Percentiles rank a stretch among this genome's conserved stretches.
Conservation (phyloP, 75 land plant genomes). For the Pinus tabuliformis region DNA sequence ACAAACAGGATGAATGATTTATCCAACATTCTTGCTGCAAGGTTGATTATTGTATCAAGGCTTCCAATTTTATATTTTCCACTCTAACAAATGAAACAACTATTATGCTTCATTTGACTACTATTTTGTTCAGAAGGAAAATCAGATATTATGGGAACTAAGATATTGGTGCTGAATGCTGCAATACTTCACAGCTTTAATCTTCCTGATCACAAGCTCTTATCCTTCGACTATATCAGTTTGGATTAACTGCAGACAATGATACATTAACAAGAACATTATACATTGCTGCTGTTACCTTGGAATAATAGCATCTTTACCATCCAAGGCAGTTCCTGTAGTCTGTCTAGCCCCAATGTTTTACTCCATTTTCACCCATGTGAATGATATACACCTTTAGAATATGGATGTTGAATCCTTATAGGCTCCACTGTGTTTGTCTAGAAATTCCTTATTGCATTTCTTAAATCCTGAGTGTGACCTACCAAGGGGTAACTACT, state of each 20-base stretch:
- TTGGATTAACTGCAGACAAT: neutral
- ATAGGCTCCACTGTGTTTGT: too few relatives aligned
- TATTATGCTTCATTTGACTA: neutral
- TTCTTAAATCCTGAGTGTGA: too few relatives aligned
- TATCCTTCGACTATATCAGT: neutral
- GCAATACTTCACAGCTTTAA: neutral
- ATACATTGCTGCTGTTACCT: neutral
- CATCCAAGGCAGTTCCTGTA: neutral
- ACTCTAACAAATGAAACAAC: too few relatives aligned
- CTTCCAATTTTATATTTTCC: neutral
- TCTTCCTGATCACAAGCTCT: neutral
- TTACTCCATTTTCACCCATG: too few relatives aligned
- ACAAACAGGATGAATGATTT: neutral
- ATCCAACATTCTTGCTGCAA: neutral
- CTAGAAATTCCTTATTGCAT: too few relatives aligned
- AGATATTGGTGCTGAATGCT: neutral
- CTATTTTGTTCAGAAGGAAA: neutral
- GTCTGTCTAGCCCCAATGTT: neutral
- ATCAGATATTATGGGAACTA: neutral
- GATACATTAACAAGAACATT: neutral
- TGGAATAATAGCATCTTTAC: neutral
- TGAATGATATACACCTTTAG: too few relatives aligned
- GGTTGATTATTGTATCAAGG: neutral
- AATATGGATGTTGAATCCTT: too few relatives aligned
- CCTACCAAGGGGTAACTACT: too few relatives aligned